Percentiles rank a stretch among this genome's conserved stretches.
These are phyloP conservation scores for Fusarium brachygibbosum DNA, from an alignment of 2,329 filamentous ascomycete genomes.

Conservation along the genomic window DNA sequence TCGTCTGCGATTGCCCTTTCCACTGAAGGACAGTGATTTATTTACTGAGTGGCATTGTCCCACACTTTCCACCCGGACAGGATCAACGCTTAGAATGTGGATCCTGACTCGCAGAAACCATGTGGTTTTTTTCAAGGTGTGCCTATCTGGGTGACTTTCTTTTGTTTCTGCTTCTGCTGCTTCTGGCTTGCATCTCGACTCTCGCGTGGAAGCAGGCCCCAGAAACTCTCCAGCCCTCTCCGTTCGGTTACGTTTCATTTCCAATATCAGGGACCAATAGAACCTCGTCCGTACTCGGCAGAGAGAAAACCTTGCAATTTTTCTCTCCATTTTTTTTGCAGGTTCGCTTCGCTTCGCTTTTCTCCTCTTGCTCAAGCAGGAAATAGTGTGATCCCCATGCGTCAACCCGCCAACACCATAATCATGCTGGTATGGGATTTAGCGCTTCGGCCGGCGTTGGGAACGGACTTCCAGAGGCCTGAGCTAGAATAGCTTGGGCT, in stretches of 20 bases:
- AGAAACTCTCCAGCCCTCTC: conserved; percentile 18
- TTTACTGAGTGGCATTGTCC: background rate
- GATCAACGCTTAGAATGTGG: conserved; percentile 29
- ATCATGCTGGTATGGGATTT: conserved; percentile 30
- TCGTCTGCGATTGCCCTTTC: conserved; percentile 15
- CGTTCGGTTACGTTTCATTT: conserved; percentile 10
- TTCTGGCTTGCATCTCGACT: conserved; percentile 6
- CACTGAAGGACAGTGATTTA: conserved; percentile 7
- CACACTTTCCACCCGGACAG: conserved; percentile 3
- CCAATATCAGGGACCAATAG: conserved; percentile 20
- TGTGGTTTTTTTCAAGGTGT: conserved; percentile 29
- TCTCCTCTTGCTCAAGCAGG: conserved; percentile 19
- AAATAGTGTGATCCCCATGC: conserved; percentile 43
- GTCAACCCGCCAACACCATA: conserved; percentile 47
- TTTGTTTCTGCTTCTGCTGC: conserved; percentile 2
- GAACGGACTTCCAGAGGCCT: conserved; percentile 26
- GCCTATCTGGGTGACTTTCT: background rate
- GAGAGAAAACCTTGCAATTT: conserved; percentile 7
- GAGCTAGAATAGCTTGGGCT: conserved; percentile 15
- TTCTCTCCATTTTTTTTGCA: background rate
- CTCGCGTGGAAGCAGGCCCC: conserved; percentile 23
- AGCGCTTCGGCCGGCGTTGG: conserved; percentile 32
- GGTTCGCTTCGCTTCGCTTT: background rate
- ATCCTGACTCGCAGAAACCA: conserved; percentile 44
- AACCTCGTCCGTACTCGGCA: conserved; percentile 27